Percentiles rank a stretch among this genome's conserved stretches.
These are phyloP conservation scores for Microthlaspi erraticum DNA, from an alignment of 345 rosid species.

Conservation along the genomic window DNA sequence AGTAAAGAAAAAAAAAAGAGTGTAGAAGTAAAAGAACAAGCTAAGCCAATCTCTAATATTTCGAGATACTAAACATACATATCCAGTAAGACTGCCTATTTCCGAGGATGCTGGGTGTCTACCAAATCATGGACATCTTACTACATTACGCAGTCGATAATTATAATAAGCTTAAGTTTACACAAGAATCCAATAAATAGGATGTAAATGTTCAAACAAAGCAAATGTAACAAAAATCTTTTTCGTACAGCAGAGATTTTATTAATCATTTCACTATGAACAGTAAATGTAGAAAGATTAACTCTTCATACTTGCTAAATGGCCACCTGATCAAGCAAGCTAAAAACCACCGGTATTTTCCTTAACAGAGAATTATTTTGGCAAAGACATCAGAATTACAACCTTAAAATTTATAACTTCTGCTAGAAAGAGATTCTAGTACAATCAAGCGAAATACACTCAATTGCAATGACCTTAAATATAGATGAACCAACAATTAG, in stretches of 20 bases:
- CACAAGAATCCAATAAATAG: slow-evolving; percentile 5
- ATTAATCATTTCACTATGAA: neutral
- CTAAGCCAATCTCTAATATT: slow-evolving; percentile 1
- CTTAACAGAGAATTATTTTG: neutral
- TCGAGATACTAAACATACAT: slow-evolving; percentile 12
- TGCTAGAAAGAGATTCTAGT: slow-evolving; percentile 25
- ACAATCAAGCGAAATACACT: slow-evolving; percentile 24
- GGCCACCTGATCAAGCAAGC: slow-evolving; percentile 19
- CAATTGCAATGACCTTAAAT: slow-evolving; percentile 14
- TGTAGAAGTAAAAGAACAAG: neutral
- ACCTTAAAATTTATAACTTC: slow-evolving; percentile 1
- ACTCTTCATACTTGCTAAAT: slow-evolving; percentile 1
- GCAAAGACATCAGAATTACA: slow-evolving; percentile 13
- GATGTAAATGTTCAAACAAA: neutral
- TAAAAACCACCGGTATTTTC: slow-evolving; percentile 23
- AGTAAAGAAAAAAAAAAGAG: neutral
- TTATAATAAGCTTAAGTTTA: slow-evolving; percentile 13
- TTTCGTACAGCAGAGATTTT: neutral
- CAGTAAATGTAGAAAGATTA: slow-evolving; percentile 5
- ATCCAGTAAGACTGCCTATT: slow-evolving; percentile 8
- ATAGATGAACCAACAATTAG: slow-evolving; percentile 20
- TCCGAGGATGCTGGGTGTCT: slow-evolving; percentile 17
- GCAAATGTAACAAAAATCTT: neutral
- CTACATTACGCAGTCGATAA: slow-evolving; percentile 7
- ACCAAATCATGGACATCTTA: slow-evolving; percentile 27